Percentiles rank a stretch among this genome's conserved stretches.
phyloP scores from a whole-genome alignment of 495 filamentous ascomycete genomes.

The Penicillium cataractarum region DNA sequence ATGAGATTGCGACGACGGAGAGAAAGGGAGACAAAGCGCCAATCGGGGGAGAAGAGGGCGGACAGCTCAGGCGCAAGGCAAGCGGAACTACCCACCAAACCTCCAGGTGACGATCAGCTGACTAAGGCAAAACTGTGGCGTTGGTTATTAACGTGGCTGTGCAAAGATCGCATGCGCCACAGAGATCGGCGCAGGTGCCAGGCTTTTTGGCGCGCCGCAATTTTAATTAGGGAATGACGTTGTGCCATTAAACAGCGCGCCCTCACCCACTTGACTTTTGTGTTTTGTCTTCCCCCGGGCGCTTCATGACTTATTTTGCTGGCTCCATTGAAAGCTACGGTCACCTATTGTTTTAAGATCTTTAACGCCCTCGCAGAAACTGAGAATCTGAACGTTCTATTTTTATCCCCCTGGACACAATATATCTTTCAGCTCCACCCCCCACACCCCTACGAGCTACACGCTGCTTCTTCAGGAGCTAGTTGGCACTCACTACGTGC shows the following conservation, averaged over 20 bases:
- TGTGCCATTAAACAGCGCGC: neutral
- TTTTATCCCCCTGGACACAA: slow-evolving; percentile 22
- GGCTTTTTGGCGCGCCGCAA: slow-evolving; percentile 13
- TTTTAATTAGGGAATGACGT: slow-evolving; percentile 17
- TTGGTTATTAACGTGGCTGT: slow-evolving; percentile 6
- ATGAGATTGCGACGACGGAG: slow-evolving; percentile 6
- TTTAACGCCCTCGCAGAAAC: slow-evolving; percentile 5
- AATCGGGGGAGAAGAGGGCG: slow-evolving; percentile 15
- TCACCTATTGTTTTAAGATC: slow-evolving; percentile 23
- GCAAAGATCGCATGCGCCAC: slow-evolving; percentile 4
- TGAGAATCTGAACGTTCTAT: slow-evolving; percentile 21
- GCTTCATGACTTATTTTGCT: neutral
- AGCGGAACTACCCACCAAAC: slow-evolving; percentile 18
- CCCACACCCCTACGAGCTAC: neutral
- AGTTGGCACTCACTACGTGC: neutral
- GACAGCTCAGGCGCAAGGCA: slow-evolving; percentile 8
- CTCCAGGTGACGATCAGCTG: slow-evolving; percentile 29
- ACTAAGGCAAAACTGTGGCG: slow-evolving; percentile 17
- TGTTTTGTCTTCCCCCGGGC: slow-evolving; percentile 4
- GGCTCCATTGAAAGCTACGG: neutral
- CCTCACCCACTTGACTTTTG: neutral
- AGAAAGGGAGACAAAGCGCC: slow-evolving; percentile 12
- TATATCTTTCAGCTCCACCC: slow-evolving; percentile 22
- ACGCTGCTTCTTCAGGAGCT: neutral
- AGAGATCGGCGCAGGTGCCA: slow-evolving; percentile 14